Base-by-base conservation (phyloP, 768 basidiomycete genomes). In the Termitomyces sp. region DNA sequence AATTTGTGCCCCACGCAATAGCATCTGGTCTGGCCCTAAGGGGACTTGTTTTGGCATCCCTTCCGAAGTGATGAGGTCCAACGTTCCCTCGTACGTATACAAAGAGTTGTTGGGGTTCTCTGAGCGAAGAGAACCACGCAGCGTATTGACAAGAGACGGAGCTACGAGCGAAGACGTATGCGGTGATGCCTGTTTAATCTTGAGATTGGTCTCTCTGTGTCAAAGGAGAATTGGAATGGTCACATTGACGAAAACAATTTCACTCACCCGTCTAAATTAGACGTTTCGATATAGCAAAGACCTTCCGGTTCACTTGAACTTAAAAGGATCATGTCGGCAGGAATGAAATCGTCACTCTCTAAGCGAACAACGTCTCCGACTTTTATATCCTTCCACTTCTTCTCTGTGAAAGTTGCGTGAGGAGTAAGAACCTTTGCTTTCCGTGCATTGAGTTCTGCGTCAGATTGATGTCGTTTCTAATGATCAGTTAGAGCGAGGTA, bases 61-160 rank as follows among this genome's bases (percentile, higher is more conserved):
- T 61, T 77, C 70, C 62, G 77, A 71, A 2, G 82, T 80, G 7
- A 83, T 70, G 50, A 91, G 77, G 55, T 89, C 88, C 51, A 93
- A 67, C 9, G 89, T 84, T 61, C 89, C 85, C 79, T 98, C 95
- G 66, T 89, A 99, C 0, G 97, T 98, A 73, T 99, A 98, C 3
- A 99, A 76, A 0, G 94, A 96, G 66, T 95, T 97, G 72, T 99
- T 99, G 6, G 97, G 97, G 60, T 98, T 93, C 70, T 99, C 97
- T 8, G 92, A 96, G 46, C 94, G 87, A 24, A 99, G 78, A 15
- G 89, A 86, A 13, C 97, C 97, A 41, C 82, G 85, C 1, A 99
- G 78, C 7, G 83, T 70, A 18, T 81, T 78, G 44, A 94, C 88
- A 11, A 88, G 81, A 7, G 84, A 73, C 0, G 96, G 95, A 3